Percentiles rank a stretch among this genome's conserved stretches.
Conservation (phyloP, 225 moss, liverwort and hornwort species). For the Straminergon stramineum region DNA sequence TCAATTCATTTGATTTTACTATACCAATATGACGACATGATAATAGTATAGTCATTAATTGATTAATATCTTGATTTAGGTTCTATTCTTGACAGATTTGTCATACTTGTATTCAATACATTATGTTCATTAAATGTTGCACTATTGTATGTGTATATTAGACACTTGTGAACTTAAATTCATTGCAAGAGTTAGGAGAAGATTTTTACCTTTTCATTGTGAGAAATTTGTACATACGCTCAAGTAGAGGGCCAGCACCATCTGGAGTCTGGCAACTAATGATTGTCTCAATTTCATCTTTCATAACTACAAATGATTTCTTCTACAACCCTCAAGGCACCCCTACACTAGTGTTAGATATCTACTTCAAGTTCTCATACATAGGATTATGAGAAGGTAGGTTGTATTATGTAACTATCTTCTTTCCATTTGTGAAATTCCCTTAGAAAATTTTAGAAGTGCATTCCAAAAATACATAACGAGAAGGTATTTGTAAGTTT, state of each 20-base stretch:
- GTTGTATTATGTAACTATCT: background rate
- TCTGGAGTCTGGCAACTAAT: slow-evolving; percentile 55
- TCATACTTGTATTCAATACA: background rate
- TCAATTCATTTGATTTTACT: background rate
- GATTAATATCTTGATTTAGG: background rate
- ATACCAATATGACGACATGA: no score
- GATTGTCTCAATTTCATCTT: slow-evolving; percentile 81
- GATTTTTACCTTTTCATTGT: slow-evolving; percentile 54
- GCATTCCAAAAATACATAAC: background rate
- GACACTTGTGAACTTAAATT: background rate
- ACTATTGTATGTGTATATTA: background rate
- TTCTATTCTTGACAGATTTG: background rate
- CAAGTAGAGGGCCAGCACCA: slow-evolving; percentile 59
- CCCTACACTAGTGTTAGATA: background rate
- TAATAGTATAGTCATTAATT: background rate
- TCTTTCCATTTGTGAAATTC: background rate
- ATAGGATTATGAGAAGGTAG: background rate
- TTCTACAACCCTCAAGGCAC: slow-evolving; percentile 29
- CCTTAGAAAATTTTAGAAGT: background rate
- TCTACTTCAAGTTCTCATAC: background rate
- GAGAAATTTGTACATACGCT: slow-evolving; percentile 75
- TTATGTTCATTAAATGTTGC: background rate
- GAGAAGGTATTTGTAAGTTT: background rate
- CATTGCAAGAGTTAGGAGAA: background rate
- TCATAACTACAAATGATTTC: slow-evolving; percentile 47